These are phyloP conservation scores for Penicillium glabrum DNA, from an alignment of 2,329 filamentous ascomycete genomes.

Conservation along the genomic window DNA sequence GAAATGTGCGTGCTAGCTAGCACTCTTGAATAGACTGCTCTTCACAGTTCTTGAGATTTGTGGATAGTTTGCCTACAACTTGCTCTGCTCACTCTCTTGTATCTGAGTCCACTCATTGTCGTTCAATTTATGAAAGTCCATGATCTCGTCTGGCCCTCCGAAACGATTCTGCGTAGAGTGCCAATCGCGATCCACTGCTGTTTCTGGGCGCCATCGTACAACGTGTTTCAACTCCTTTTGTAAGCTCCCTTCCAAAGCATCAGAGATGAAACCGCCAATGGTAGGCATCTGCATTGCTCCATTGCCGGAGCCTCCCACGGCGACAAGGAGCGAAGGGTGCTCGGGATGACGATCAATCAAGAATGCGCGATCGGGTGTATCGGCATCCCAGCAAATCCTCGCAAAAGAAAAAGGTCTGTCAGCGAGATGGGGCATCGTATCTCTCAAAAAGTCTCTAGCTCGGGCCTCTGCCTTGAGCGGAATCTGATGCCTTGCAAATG, in stretches of 20 bases:
- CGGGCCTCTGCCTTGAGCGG: slow-evolving; percentile 50
- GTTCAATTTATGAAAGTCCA: slow-evolving; percentile 48
- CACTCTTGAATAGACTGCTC: neutral
- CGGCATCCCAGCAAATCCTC: slow-evolving; percentile 58
- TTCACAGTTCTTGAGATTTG: neutral
- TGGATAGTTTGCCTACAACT: neutral
- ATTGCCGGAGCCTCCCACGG: slow-evolving; percentile 54
- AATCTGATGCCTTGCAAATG: slow-evolving; percentile 45
- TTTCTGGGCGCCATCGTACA: slow-evolving; percentile 55
- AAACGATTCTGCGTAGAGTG: slow-evolving; percentile 50
- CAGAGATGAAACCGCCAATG: slow-evolving; percentile 52
- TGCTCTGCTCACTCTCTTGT: neutral
- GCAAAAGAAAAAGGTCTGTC: slow-evolving; percentile 51
- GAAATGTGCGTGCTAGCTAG: neutral
- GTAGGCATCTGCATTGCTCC: slow-evolving; percentile 56
- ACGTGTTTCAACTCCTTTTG: slow-evolving; percentile 44
- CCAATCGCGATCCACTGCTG: slow-evolving; percentile 48
- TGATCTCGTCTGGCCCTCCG: slow-evolving; percentile 49
- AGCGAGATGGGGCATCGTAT: slow-evolving; percentile 56
- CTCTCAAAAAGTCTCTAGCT: slow-evolving; percentile 50
- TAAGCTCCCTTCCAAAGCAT: slow-evolving; percentile 48
- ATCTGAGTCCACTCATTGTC: slow-evolving; percentile 40
- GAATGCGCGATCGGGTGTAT: slow-evolving; percentile 56
- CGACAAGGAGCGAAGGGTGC: slow-evolving; percentile 46
- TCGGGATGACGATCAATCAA: slow-evolving; percentile 53